Evolutionary conservation across 306 rosid species (phyloP), one percentile per base, ranked within the genome.

Genomic region (Echinosophora koreensis): DNA sequence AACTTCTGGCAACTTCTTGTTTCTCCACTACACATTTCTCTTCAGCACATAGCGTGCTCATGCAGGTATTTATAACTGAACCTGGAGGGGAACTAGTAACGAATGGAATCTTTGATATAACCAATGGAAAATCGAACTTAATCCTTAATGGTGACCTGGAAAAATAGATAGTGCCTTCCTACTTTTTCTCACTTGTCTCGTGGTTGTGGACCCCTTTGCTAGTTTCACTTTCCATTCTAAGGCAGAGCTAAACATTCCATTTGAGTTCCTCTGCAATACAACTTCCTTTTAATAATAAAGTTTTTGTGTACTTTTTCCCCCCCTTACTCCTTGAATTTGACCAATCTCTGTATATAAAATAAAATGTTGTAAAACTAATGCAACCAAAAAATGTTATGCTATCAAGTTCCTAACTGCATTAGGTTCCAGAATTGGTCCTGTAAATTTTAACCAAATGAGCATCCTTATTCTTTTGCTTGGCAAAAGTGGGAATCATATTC

Each of bases 401-500:
- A 64, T 63, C 80, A 39, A 54, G 46, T 64, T 76, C 74, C 46
- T 66, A 52, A 66, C 81, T 87, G 89, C 81, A 81, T 84, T 89
- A 73, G 88, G 78, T 87, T 82, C 87, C 56, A 72, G 93, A 77
- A 86, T 82, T 73, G 84, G 83, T 89, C 87, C 91, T 52, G 69
- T 73, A 68, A 44, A 69, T 71, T 69, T 83, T 70, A 49, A 63
- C 47, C 51, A 58, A 81, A 57, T 76, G 76, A 67, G 73, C 83
- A 80, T 85, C 74, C 74, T 52, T 84, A 88, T 84, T 86, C 87
- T 71, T 77, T 76, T 77, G 67, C 77, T 74, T 64, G 89, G 79
- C 82, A 84, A 84, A 84, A 86, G 86, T 76, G 75, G 81, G 96
- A 88, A 92, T 92, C 96, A 72, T 46, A 88, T 90, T 92, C 97